phyloP scores from a whole-genome alignment of 2,329 filamentous ascomycete genomes.

The Ramichloridium luteum region DNA sequence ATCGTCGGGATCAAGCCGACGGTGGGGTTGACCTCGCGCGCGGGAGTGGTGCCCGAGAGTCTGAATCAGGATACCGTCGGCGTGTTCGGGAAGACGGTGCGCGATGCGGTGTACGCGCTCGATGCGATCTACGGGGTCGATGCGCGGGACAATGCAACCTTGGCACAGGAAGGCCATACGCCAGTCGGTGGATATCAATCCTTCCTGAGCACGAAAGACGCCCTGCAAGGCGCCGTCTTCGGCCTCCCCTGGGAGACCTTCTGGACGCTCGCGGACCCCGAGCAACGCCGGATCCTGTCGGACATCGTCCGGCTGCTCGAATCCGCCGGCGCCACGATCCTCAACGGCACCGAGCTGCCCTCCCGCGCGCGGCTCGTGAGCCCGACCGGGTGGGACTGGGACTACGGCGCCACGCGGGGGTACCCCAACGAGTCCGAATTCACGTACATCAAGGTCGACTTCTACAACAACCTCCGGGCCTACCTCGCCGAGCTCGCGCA shows the following conservation, averaged over 20 bases:
- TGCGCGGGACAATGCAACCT: slow-evolving; percentile 52
- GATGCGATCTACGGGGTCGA: slow-evolving; percentile 58
- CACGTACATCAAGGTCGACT: slow-evolving; percentile 59
- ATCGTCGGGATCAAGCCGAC: slow-evolving; percentile 67
- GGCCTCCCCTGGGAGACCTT: slow-evolving; percentile 62
- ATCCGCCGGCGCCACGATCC: slow-evolving; percentile 50
- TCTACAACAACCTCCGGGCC: slow-evolving; percentile 50
- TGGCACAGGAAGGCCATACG: slow-evolving; percentile 40
- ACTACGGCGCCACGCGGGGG: slow-evolving; percentile 40
- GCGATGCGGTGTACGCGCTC: slow-evolving; percentile 54
- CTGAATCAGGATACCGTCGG: slow-evolving; percentile 59
- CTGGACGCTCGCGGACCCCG: slow-evolving; percentile 49
- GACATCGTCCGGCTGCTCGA: slow-evolving; percentile 41
- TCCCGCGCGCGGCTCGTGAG: slow-evolving; percentile 50
- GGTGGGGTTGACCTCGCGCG: slow-evolving; percentile 56
- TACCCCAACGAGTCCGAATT: slow-evolving; percentile 63
- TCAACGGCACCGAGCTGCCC: slow-evolving; percentile 59
- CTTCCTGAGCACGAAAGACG: slow-evolving; percentile 41
- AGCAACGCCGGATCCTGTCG: slow-evolving; percentile 44
- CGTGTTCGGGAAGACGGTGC: slow-evolving; percentile 52
- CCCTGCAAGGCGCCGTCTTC: slow-evolving; percentile 51
- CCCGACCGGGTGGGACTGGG: slow-evolving; percentile 60
- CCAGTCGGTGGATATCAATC: slow-evolving; percentile 46
- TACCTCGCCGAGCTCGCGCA: slow-evolving; percentile 54
- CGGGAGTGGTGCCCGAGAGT: slow-evolving; percentile 48